Base-by-base conservation (phyloP, 768 basidiomycete genomes). In the Mycena belliarum region DNA sequence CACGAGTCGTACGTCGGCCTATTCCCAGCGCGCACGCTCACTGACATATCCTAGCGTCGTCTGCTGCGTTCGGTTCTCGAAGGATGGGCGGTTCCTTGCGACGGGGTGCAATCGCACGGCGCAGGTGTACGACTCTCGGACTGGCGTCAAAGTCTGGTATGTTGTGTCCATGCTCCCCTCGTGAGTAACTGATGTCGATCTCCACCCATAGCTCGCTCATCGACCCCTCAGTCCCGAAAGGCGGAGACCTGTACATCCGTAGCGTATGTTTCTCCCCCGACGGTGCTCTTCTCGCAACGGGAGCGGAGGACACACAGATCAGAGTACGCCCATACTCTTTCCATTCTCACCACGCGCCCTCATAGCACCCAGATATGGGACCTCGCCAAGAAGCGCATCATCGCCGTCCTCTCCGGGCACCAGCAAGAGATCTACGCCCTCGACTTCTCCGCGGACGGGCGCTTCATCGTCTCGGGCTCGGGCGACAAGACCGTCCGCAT, bases 251-350 rank as follows among this genome's bases (percentile, higher is more conserved):
- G 58, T 92, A 92, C 69, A 91, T 66, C 25, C 91, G 89, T 68
- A 91, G 89, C 65, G 90, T 92, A 14, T 81, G 86, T 61, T 92
- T 92, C 71, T 89, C 87, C n/a, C 85, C 87, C 24, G 89, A 92
- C 68, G 90, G 91, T 41, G 88, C 86, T 69, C 84, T 78, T 60
- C 81, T 92, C 38, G 90, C 91, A 21, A 91, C 90, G 16, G 90
- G 90, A 4, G 89, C 91, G 0, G 90, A 92, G 70, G 90, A 92
- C 71, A 83, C 88, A 57, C 84, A 87, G 68, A 90, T 92, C 65
- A 77, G 91, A 65, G 89, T 89, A 66, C 69, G 81, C 66, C 20
- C 1, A 7, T 42, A 21, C 14, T 52, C 28, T 57, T 52, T 61
- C 23, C 84, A 37, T 77, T 52, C 23, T 2, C 14, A 23, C 26